Evolutionary conservation across 2,329 filamentous ascomycete species (phyloP).

Genomic region (Neonectria coccinea): DNA sequence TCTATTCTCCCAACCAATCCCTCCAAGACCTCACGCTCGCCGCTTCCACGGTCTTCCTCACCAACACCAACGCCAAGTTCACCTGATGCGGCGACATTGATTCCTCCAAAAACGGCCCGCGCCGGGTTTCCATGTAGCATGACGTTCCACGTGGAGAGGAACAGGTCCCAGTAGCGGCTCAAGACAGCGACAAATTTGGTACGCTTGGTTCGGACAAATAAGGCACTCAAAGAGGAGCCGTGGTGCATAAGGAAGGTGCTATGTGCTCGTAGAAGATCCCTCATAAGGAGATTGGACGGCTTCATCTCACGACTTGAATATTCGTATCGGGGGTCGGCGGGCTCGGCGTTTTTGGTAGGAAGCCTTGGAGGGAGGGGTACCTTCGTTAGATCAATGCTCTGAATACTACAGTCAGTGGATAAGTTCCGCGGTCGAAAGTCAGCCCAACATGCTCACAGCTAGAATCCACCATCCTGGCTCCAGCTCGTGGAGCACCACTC

Average conservation of each 20-base stretch:
- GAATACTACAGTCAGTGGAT: constrained; percentile 19
- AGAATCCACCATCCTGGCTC: constrained; percentile 96
- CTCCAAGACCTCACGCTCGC: constrained; percentile 92
- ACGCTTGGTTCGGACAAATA: constrained; percentile 74
- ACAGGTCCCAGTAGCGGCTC: constrained; percentile 83
- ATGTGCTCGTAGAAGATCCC: constrained; percentile 86
- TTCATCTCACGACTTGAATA: constrained; percentile 94
- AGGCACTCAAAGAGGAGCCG: constrained; percentile 75
- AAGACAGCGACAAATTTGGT: constrained; percentile 78
- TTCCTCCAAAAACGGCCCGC: constrained; percentile 80
- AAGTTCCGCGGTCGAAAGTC: neutral
- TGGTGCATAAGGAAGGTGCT: constrained; percentile 90
- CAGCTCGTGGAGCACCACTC: constrained; percentile 86
- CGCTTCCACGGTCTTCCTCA: constrained; percentile 94
- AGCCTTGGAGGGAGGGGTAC: constrained; percentile 70
- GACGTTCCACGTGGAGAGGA: constrained; percentile 83
- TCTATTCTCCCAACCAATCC: constrained; percentile 84
- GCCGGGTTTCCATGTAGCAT: constrained; percentile 90
- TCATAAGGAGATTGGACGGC: constrained; percentile 79
- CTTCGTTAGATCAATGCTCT: constrained; percentile 80
- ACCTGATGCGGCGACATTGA: constrained; percentile 89
- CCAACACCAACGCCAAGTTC: constrained; percentile 95
- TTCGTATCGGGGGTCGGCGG: constrained; percentile 67
- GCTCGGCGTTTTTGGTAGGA: constrained; percentile 55
- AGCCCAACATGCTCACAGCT: constrained; percentile 69